A percentile compares a stretch with the other conserved stretches of the same genome.
Evolutionary conservation across 2,329 filamentous ascomycete species (phyloP).

Genomic region (Verticillium zaregamsianum): DNA sequence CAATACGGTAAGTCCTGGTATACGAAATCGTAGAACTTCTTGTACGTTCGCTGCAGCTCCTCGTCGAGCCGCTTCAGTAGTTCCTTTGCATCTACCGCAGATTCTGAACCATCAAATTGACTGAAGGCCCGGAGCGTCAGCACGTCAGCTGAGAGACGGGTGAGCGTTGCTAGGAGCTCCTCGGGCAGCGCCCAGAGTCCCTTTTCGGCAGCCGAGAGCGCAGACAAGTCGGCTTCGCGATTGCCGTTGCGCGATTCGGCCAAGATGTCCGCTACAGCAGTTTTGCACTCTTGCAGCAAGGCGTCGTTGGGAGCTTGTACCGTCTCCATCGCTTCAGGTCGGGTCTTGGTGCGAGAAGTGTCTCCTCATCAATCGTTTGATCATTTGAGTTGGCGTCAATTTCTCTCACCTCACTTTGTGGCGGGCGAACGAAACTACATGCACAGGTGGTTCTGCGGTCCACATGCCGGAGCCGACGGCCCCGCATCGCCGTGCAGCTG

Average conservation of each 20-base stretch:
- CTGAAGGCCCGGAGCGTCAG: not conserved
- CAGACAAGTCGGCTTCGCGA: not conserved
- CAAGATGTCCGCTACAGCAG: not conserved
- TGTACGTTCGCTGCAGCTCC: conserved; percentile 7
- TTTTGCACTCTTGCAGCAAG: not conserved
- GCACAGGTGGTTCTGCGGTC: too few relatives aligned
- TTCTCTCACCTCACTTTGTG: too few relatives aligned
- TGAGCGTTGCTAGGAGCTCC: not conserved
- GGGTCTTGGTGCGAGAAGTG: too few relatives aligned
- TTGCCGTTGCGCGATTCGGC: not conserved
- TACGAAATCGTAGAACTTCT: conserved; percentile 60
- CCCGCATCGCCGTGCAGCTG: too few relatives aligned
- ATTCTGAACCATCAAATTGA: not conserved
- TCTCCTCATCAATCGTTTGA: too few relatives aligned
- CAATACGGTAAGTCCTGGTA: conserved; percentile 61
- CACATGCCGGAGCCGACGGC: too few relatives aligned
- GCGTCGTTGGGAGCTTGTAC: not conserved
- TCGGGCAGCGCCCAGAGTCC: not conserved
- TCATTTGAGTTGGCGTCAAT: too few relatives aligned
- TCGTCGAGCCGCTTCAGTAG: conserved; percentile 3
- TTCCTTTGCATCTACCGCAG: not conserved
- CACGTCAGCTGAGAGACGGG: not conserved
- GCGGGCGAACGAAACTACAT: too few relatives aligned
- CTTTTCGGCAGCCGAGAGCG: not conserved
- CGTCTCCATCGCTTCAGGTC: too few relatives aligned